A percentile compares a stretch with the other conserved stretches of the same genome.
These are phyloP conservation scores for Cladochytrium tenue DNA, from an alignment of 371 early-diverging fungal genomes.

Conservation along the genomic window DNA sequence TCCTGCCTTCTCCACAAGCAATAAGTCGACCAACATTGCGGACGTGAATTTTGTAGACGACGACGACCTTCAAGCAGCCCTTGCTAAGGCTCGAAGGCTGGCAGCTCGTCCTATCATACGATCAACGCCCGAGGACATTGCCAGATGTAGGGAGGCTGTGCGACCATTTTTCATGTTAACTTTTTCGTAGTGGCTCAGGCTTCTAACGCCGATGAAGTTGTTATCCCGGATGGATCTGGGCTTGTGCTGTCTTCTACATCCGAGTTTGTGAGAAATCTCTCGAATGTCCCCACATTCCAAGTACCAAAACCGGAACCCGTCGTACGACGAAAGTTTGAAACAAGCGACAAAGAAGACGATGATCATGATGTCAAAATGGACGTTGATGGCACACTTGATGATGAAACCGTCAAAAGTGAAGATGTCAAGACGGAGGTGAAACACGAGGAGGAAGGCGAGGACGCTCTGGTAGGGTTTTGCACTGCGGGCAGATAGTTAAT, in stretches of 20 bases:
- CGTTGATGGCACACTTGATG: constrained; percentile 6
- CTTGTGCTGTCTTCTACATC: constrained; percentile 41
- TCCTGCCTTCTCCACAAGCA: constrained; percentile 36
- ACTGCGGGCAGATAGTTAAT: background rate
- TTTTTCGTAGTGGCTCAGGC: too few relatives aligned
- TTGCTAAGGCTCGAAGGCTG: constrained; percentile 72
- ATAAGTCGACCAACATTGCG: constrained; percentile 32
- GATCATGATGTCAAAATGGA: constrained; percentile 10
- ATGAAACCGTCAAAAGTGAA: constrained; percentile 10
- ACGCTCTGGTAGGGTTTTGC: constrained; percentile 18
- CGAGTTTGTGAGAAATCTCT: constrained; percentile 43
- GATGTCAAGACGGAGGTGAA: constrained; percentile 11
- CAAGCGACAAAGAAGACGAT: constrained; percentile 20
- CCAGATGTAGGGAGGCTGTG: constrained; percentile 29
- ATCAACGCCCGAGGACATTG: constrained; percentile 27
- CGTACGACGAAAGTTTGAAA: constrained; percentile 22
- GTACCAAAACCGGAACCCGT: constrained; percentile 10
- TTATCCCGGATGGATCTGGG: background rate
- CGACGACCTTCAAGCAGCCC: constrained; percentile 84
- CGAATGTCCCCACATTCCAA: constrained; percentile 17
- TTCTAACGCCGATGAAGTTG: too few relatives aligned
- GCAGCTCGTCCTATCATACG: constrained; percentile 28
- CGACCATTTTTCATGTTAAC: too few relatives aligned
- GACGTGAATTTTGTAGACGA: constrained; percentile 88
- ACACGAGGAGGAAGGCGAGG: constrained; percentile 22